Percentiles rank a stretch among this genome's conserved stretches.
These are phyloP conservation scores for Xylaria sp. DNA, from an alignment of 495 filamentous ascomycete genomes.

Conservation along the genomic window DNA sequence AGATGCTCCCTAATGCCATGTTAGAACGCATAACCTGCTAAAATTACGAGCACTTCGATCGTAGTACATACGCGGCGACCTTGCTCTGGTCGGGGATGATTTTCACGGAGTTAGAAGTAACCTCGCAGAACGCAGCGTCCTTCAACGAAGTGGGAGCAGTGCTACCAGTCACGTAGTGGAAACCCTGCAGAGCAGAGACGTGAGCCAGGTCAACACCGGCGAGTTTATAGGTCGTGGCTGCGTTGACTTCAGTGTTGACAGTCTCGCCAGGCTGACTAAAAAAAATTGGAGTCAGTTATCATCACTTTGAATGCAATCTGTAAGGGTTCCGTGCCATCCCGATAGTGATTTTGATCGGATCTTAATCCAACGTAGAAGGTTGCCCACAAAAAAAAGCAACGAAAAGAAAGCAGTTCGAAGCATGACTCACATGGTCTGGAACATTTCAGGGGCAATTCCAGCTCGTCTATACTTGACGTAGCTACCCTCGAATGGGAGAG, in stretches of 20 bases:
- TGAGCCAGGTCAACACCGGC: conserved; percentile 31
- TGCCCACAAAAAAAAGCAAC: too few relatives aligned
- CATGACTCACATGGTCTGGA: conserved; percentile 35
- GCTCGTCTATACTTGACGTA: conserved; percentile 40
- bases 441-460: conserved; percentile 33
- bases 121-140: conserved; percentile 30
- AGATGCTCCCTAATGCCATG: conserved; percentile 31
- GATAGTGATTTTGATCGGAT: neutral
- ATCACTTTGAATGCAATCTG: neutral
- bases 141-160: conserved; percentile 33
- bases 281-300: neutral
- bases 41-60: neutral
- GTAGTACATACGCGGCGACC: conserved; percentile 29
- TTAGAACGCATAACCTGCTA: neutral
- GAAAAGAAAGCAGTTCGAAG: neutral
- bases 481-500: conserved; percentile 38
- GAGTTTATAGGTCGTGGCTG: conserved; percentile 37
- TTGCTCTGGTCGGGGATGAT: conserved; percentile 37
- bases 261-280: conserved; percentile 34
- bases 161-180: conserved; percentile 37
- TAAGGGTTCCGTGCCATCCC: neutral
- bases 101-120: conserved; percentile 31
- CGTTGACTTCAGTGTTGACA: conserved; percentile 35
- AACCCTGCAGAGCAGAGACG: conserved; percentile 37
- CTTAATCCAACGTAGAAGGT: too few relatives aligned